A percentile compares a stretch with the other conserved stretches of the same genome.
These are phyloP conservation scores for Neonectria hederae DNA, from an alignment of 2,329 filamentous ascomycete genomes.

Conservation along the genomic window DNA sequence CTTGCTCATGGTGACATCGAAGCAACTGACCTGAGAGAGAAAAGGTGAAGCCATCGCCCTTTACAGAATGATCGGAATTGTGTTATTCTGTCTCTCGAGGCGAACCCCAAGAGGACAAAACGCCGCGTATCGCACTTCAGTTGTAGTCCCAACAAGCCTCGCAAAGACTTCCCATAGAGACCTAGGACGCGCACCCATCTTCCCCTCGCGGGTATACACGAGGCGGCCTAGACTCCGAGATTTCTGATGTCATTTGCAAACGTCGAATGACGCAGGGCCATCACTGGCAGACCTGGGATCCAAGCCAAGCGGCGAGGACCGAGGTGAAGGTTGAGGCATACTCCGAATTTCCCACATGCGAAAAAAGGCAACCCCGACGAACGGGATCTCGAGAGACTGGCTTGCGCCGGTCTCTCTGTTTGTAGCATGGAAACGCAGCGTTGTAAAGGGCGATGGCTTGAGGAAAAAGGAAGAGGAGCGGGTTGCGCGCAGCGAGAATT, in stretches of 20 bases:
- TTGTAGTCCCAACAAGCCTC: slow-evolving; percentile 78
- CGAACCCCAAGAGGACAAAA: slow-evolving; percentile 46
- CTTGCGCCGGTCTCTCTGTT: slow-evolving; percentile 61
- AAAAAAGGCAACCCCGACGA: slow-evolving; percentile 11
- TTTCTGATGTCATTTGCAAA: slow-evolving; percentile 95
- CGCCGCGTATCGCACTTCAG: slow-evolving; percentile 97
- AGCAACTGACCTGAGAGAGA: slow-evolving; percentile 43
- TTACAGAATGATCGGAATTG: slow-evolving; percentile 94
- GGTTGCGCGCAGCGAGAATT: slow-evolving; percentile 25
- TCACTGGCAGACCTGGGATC: slow-evolving; percentile 76
- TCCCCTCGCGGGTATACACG: slow-evolving; percentile 30
- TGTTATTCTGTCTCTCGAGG: slow-evolving; percentile 63
- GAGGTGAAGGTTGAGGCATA: slow-evolving; percentile 74
- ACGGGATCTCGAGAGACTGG: slow-evolving; percentile 39
- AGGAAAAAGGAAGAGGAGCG: slow-evolving; percentile 50
- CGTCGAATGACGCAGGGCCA: slow-evolving; percentile 84
- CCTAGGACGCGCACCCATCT: slow-evolving; percentile 32
- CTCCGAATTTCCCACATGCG: slow-evolving; percentile 99
- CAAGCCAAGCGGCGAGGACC: slow-evolving; percentile 9
- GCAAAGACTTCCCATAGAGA: slow-evolving; percentile 92
- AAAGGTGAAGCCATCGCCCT: slow-evolving; percentile 69
- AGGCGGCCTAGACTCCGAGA: slow-evolving; percentile 64
- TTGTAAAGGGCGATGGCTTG: slow-evolving; percentile 83
- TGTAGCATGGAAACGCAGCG: slow-evolving; percentile 97
- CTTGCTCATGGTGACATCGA: slow-evolving; percentile 18